phyloP scores from a whole-genome alignment of 208 protist genomes.

The Trypanosoma mega region DNA sequence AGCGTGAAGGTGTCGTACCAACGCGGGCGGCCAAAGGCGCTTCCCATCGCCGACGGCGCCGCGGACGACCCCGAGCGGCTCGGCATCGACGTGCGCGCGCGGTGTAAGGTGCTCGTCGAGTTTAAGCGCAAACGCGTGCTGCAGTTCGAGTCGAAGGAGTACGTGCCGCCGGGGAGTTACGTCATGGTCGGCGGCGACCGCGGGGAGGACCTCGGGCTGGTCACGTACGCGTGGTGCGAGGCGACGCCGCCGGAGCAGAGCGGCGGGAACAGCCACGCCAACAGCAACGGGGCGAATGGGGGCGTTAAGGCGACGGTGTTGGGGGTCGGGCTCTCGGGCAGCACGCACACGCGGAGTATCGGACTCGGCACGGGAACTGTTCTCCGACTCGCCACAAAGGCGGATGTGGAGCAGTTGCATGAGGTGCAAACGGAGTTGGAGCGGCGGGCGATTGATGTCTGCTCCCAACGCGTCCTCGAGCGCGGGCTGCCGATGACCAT shows the following conservation, averaged over 20 bases:
- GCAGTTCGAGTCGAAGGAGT: slow-evolving; percentile 77
- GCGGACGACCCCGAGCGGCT: slow-evolving; percentile 46
- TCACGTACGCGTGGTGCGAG: slow-evolving; percentile 83
- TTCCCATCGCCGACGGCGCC: slow-evolving; percentile 33
- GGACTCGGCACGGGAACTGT: slow-evolving; percentile 79
- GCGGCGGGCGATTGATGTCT: slow-evolving; percentile 77
- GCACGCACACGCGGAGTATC: slow-evolving; percentile 54
- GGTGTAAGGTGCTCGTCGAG: slow-evolving; percentile 88
- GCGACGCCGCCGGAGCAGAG: background rate
- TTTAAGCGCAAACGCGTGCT: slow-evolving; percentile 88
- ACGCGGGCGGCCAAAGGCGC: slow-evolving; percentile 57
- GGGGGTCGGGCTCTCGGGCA: slow-evolving; percentile 58
- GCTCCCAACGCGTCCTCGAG: slow-evolving; percentile 75
- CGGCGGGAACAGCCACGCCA: background rate
- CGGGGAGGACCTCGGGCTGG: slow-evolving; percentile 84
- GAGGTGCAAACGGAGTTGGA: slow-evolving; percentile 77
- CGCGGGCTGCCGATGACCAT: slow-evolving; percentile 85
- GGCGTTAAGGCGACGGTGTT: slow-evolving; percentile 35
- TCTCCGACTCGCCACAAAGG: slow-evolving; percentile 56
- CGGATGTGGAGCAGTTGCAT: slow-evolving; percentile 71
- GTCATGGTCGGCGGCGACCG: slow-evolving; percentile 87
- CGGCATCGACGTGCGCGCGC: slow-evolving; percentile 47
- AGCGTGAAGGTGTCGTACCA: slow-evolving; percentile 51
- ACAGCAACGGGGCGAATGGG: background rate
- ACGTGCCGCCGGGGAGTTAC: slow-evolving; percentile 77